Conservation (phyloP, 805 yeast genomes). For the Jamesozyma spencerorum region DNA sequence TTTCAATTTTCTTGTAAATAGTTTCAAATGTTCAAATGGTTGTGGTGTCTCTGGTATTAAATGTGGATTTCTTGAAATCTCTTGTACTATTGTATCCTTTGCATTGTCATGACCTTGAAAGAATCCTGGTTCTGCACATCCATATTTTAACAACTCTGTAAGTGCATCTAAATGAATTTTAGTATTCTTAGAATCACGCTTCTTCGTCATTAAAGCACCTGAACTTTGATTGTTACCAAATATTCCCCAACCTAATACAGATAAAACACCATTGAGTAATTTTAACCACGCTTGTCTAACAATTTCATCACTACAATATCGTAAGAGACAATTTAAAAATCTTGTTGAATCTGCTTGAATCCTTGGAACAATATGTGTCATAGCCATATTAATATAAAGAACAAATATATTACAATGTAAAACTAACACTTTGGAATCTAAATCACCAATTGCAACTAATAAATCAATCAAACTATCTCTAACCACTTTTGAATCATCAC, state of each 20-base stretch:
- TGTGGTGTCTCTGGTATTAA: slow-evolving; percentile 48
- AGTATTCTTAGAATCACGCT: slow-evolving; percentile 18
- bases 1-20: slow-evolving; percentile 40
- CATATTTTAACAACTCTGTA: slow-evolving; percentile 35
- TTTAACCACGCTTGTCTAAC: slow-evolving; percentile 60
- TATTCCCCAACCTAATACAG: slow-evolving; percentile 64
- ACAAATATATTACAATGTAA: slow-evolving; percentile 52
- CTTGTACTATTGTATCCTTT: slow-evolving; percentile 2
- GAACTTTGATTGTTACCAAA: slow-evolving; percentile 16
- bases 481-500: slow-evolving; percentile 58
- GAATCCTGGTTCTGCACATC: slow-evolving; percentile 22
- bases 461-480: slow-evolving; percentile 46
- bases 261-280: slow-evolving; percentile 55
- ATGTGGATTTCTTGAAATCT: slow-evolving; percentile 31
- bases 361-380: slow-evolving; percentile 80
- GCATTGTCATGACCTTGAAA: neutral
- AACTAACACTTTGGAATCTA: slow-evolving; percentile 47
- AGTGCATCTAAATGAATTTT: slow-evolving; percentile 33
- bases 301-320: slow-evolving; percentile 44
- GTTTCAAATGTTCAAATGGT: slow-evolving; percentile 54
- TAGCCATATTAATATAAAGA: slow-evolving; percentile 78
- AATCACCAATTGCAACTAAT: slow-evolving; percentile 38
- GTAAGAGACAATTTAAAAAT: slow-evolving; percentile 52
- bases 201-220: slow-evolving; percentile 16
- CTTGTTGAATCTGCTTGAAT: slow-evolving; percentile 69